Evolutionary conservation across 768 basidiomycete genomes (phyloP).

Genomic region (Pilatotrama ljubarskyi): DNA sequence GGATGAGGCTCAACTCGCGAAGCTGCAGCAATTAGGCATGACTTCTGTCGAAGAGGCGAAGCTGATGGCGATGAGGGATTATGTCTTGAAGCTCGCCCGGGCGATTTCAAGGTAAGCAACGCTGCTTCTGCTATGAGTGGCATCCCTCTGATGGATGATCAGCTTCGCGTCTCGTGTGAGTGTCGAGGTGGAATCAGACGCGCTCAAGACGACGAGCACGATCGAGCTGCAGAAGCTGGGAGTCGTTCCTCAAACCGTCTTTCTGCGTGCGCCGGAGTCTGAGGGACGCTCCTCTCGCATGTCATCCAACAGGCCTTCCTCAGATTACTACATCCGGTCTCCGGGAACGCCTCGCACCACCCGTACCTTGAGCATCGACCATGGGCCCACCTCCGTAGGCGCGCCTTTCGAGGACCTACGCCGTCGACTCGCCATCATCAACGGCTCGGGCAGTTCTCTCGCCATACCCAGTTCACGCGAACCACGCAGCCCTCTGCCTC

Average conservation of each 20-base stretch:
- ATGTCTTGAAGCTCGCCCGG: conserved; percentile 81
- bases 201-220: conserved; percentile 62
- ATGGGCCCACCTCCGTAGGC: conserved; percentile 41
- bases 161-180: conserved; percentile 71
- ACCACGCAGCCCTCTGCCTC: conserved; percentile 45
- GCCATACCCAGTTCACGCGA: conserved; percentile 48
- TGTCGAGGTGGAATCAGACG: conserved; percentile 62
- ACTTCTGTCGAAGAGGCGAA: conserved; percentile 79
- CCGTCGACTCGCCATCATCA: conserved; percentile 71
- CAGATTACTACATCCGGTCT: conserved; percentile 38
- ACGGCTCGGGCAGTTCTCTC: conserved; percentile 68
- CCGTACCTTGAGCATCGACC: conserved; percentile 50
- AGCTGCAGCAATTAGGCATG: conserved; percentile 89
- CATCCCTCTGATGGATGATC: conserved; percentile 7
- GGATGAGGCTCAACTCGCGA: conserved; percentile 73
- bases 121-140: not conserved
- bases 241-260: conserved; percentile 89
- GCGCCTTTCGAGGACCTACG: conserved; percentile 80
- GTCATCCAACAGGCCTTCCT: conserved; percentile 20
- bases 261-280: conserved; percentile 60
- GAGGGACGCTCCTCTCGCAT: conserved; percentile 46
- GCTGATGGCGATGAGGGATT: conserved; percentile 84
- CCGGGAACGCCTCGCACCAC: conserved; percentile 53
- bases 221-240: conserved; percentile 85
- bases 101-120: conserved; percentile 69